A percentile compares a stretch with the other conserved stretches of the same genome.
Conservation (phyloP, 2,329 filamentous ascomycete species). For the Nemania diffusa region DNA sequence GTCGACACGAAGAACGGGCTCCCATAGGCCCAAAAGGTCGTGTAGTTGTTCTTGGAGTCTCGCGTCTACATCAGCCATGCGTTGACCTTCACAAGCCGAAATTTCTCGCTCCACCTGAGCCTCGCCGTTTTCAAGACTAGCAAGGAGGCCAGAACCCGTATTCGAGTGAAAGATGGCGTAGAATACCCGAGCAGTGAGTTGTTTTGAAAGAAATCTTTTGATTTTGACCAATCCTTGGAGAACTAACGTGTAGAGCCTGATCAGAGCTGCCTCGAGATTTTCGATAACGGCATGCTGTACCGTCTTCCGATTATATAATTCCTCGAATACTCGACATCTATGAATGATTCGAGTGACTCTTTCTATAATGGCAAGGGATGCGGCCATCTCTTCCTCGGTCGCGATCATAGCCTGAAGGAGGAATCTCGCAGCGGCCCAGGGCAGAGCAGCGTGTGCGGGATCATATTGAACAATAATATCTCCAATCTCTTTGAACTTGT, state of each 20-base stretch:
- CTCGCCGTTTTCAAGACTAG: constrained; percentile 5
- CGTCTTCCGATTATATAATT: constrained; percentile 25
- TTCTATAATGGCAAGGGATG: constrained; percentile 17
- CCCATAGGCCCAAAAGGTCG: constrained; percentile 11
- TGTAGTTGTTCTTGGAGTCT: constrained; percentile 11
- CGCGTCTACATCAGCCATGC: background rate
- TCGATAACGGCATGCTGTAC: background rate
- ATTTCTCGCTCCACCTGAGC: constrained; percentile 10
- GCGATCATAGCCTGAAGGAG: constrained; percentile 12
- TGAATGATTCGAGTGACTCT: constrained; percentile 19
- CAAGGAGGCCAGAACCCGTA: constrained; percentile 5
- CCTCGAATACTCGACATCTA: constrained; percentile 26
- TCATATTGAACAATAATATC: constrained; percentile 29
- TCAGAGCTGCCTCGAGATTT: constrained; percentile 23
- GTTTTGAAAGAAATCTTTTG: constrained; percentile 8
- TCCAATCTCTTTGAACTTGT: constrained; percentile 31
- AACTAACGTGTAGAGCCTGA: constrained; percentile 20
- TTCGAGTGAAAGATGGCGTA: constrained; percentile 7
- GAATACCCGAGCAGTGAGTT: background rate
- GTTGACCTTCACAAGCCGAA: constrained; percentile 8
- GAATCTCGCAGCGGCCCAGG: constrained; percentile 23
- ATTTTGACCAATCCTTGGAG: constrained; percentile 18
- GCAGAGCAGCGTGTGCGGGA: constrained; percentile 27
- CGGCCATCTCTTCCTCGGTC: constrained; percentile 3
- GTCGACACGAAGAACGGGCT: constrained; percentile 19